Evolutionary conservation across 148 eudicot genomes (phyloP).

Genomic region (Chenopodium suecicum): DNA sequence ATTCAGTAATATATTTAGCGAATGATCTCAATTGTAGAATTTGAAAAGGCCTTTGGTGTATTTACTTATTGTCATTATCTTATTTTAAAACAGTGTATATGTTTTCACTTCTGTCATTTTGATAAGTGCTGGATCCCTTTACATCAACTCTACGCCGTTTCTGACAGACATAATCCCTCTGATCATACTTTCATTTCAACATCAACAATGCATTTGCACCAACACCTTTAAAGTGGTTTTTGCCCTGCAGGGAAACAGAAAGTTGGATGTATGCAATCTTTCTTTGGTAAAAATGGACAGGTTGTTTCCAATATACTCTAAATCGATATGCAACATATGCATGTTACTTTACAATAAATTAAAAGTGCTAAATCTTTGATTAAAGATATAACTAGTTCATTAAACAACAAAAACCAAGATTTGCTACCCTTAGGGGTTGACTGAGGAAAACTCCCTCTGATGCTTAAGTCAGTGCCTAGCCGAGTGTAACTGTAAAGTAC

Average conservation of each 20-base stretch:
- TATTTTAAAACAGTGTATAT: neutral
- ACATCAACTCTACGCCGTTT: neutral
- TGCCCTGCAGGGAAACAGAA: neutral
- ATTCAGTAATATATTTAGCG: neutral
- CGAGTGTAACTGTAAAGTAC: too few species aligned
- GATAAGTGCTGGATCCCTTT: neutral
- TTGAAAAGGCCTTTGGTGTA: neutral
- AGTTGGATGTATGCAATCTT: neutral
- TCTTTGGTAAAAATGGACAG: neutral
- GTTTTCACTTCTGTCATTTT: neutral
- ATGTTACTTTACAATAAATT: neutral
- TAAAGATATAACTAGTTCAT: neutral
- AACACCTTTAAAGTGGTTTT: neutral
- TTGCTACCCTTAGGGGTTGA: too few species aligned
- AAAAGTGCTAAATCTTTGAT: neutral
- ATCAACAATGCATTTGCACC: neutral
- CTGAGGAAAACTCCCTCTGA: too few species aligned
- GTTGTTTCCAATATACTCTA: neutral
- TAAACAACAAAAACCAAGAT: neutral
- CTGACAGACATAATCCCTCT: neutral
- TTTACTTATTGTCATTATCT: neutral
- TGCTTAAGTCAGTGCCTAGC: too few species aligned
- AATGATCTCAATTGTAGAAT: neutral
- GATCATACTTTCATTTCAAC: neutral
- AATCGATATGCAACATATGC: neutral